Percentiles rank a stretch among this genome's conserved stretches.
These are phyloP conservation scores for Chalciporus piperatoides DNA, from an alignment of 1,284 basidiomycete genomes.

Conservation along the genomic window DNA sequence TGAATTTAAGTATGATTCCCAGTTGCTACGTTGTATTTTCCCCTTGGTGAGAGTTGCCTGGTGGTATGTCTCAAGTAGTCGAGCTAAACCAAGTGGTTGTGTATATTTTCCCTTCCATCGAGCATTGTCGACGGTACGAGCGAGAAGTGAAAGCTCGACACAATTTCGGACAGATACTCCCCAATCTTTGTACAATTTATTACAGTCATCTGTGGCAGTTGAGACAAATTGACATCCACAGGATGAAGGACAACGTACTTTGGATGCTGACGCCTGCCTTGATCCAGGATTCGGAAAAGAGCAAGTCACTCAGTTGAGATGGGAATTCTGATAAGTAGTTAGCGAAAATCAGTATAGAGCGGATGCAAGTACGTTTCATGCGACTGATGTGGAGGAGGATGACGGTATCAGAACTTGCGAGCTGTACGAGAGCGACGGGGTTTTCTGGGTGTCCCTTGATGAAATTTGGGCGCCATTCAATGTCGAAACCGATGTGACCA, in stretches of 20 bases:
- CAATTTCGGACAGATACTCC: constrained; percentile 49
- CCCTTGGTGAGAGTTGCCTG: constrained; percentile 52
- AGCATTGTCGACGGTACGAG: constrained; percentile 61
- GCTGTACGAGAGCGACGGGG: constrained; percentile 65
- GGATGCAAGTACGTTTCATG: constrained; percentile 50
- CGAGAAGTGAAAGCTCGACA: constrained; percentile 65
- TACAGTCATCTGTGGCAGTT: constrained; percentile 50
- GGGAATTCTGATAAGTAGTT: constrained; percentile 49
- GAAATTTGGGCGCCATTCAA: constrained; percentile 69
- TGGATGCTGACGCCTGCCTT: constrained; percentile 74
- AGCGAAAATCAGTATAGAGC: background rate
- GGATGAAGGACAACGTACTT: constrained; percentile 37
- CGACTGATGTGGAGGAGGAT: constrained; percentile 60
- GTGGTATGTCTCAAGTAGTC: constrained; percentile 58
- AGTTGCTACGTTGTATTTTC: constrained; percentile 59
- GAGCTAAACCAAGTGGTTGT: constrained; percentile 53
- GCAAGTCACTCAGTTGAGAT: constrained; percentile 42
- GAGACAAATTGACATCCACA: background rate
- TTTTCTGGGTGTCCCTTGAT: constrained; percentile 51
- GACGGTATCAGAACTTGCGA: constrained; percentile 51
- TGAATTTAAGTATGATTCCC: constrained; percentile 49
- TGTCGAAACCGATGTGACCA: constrained; percentile 60
- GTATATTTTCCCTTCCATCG: constrained; percentile 66
- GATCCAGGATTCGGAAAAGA: constrained; percentile 46
- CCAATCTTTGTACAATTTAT: constrained; percentile 58